These are phyloP conservation scores for Cadophora sp. DNA, from an alignment of 2,329 filamentous ascomycete genomes.

Conservation along the genomic window DNA sequence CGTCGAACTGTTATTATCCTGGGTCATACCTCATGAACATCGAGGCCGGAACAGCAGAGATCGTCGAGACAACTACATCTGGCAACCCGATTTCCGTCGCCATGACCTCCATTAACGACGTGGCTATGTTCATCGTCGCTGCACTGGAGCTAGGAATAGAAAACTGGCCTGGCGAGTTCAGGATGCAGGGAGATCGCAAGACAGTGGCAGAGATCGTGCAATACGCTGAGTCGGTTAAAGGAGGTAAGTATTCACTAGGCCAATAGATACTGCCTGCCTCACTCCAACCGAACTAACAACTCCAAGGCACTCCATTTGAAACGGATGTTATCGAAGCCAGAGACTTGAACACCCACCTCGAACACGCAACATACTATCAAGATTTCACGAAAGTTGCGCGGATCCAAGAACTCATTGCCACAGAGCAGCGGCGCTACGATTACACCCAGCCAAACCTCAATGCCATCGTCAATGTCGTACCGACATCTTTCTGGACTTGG, in stretches of 20 bases:
- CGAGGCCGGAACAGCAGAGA: slow-evolving; percentile 61
- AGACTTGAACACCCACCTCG: slow-evolving; percentile 32
- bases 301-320: slow-evolving; percentile 31
- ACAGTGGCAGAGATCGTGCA: slow-evolving; percentile 65
- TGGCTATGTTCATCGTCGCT: slow-evolving; percentile 74
- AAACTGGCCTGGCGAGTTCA: slow-evolving; percentile 72
- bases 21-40: slow-evolving; percentile 73
- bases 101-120: slow-evolving; percentile 73
- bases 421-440: slow-evolving; percentile 71
- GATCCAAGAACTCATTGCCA: slow-evolving; percentile 69
- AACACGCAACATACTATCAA: slow-evolving; percentile 43
- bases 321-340: slow-evolving; percentile 36
- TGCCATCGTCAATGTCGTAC: slow-evolving; percentile 54
- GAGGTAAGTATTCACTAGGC: slow-evolving; percentile 49
- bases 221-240: slow-evolving; percentile 56
- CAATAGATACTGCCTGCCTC: neutral
- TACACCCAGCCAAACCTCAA: slow-evolving; percentile 68
- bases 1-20: slow-evolving; percentile 58
- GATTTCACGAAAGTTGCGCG: slow-evolving; percentile 58
- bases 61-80: slow-evolving; percentile 60
- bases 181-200: slow-evolving; percentile 71
- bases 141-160: slow-evolving; percentile 66
- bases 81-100: slow-evolving; percentile 63
- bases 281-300: slow-evolving; percentile 1
- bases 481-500: slow-evolving; percentile 62